Evolutionary conservation across 257 asterid species (phyloP).

Genomic region (Solanum acaule): DNA sequence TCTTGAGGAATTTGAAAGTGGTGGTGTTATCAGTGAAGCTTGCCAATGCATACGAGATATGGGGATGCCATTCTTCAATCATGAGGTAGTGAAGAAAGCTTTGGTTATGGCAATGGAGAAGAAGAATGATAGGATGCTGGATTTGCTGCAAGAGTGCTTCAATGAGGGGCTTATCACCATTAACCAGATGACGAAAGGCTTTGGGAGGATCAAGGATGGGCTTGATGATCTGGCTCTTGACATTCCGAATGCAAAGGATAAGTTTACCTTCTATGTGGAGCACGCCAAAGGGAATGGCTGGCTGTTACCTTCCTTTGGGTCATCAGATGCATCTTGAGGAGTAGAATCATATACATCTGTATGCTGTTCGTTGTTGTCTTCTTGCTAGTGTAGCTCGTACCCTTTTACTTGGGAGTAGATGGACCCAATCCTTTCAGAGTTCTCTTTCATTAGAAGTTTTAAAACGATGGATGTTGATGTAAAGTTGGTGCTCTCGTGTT

Average conservation of each 20-base stretch:
- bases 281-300: slow-evolving; percentile 56
- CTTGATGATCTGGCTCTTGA: slow-evolving; percentile 93
- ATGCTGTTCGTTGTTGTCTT: slow-evolving; percentile 5
- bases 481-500: slow-evolving; percentile 1
- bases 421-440: slow-evolving; percentile 4
- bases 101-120: slow-evolving; percentile 99
- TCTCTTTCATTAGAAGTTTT: background rate
- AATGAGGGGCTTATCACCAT: slow-evolving; percentile 83
- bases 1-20: slow-evolving; percentile 89
- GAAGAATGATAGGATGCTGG: slow-evolving; percentile 87
- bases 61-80: slow-evolving; percentile 88
- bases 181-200: slow-evolving; percentile 94
- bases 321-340: slow-evolving; percentile 15
- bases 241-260: slow-evolving; percentile 82
- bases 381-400: background rate
- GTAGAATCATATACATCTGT: slow-evolving; percentile 9
- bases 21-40: slow-evolving; percentile 84
- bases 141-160: slow-evolving; percentile 66
- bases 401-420: slow-evolving; percentile 1
- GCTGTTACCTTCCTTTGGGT: slow-evolving; percentile 36
- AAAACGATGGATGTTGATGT: background rate
- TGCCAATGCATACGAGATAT: slow-evolving; percentile 92
- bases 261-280: slow-evolving; percentile 50
- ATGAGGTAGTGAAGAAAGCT: slow-evolving; percentile 95
- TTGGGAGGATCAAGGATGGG: slow-evolving; percentile 76